Percentiles rank a stretch among this genome's conserved stretches.
Conservation (phyloP, 805 yeast species). For the Zygosaccharomyces rouxii region DNA sequence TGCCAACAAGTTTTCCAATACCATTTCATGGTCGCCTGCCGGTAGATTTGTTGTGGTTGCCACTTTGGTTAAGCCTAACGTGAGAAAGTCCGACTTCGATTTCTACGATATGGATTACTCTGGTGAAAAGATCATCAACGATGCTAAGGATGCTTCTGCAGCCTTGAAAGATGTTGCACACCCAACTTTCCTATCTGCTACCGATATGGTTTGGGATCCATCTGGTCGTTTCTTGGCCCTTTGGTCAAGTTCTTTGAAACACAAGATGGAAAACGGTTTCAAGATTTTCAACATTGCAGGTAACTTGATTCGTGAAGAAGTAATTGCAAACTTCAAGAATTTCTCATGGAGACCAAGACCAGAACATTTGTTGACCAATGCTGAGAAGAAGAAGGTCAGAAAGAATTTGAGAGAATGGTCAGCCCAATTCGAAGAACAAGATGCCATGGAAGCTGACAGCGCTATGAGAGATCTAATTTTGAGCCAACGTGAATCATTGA, state of each 20-base stretch:
- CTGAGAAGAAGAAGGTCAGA: conserved; percentile 83
- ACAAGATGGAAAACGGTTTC: conserved; percentile 85
- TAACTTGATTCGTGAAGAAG: conserved; percentile 65
- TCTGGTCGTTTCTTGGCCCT: conserved; percentile 87
- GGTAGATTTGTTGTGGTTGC: conserved; percentile 76
- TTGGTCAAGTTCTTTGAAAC: conserved; percentile 84
- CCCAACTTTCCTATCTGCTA: conserved; percentile 69
- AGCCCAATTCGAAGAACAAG: conserved; percentile 90
- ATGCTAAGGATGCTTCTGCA: conserved; percentile 45
- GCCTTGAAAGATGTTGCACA: conserved; percentile 58
- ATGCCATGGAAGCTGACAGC: conserved; percentile 92
- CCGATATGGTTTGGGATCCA: conserved; percentile 90
- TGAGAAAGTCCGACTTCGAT: conserved; percentile 61
- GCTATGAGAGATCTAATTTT: conserved; percentile 86
- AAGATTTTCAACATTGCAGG: conserved; percentile 85
- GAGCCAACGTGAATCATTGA: conserved; percentile 72
- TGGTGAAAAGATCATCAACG: conserved; percentile 47
- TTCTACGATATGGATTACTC: conserved; percentile 84
- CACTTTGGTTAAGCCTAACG: conserved; percentile 42
- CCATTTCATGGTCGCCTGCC: conserved; percentile 83
- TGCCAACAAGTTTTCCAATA: conserved; percentile 62
- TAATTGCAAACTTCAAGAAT: conserved; percentile 77
- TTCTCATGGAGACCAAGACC: conserved; percentile 99
- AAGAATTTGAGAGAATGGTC: conserved; percentile 84
- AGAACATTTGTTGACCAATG: conserved; percentile 62